Conservation (phyloP, 345 rosid species). For the Salix viminalis region DNA sequence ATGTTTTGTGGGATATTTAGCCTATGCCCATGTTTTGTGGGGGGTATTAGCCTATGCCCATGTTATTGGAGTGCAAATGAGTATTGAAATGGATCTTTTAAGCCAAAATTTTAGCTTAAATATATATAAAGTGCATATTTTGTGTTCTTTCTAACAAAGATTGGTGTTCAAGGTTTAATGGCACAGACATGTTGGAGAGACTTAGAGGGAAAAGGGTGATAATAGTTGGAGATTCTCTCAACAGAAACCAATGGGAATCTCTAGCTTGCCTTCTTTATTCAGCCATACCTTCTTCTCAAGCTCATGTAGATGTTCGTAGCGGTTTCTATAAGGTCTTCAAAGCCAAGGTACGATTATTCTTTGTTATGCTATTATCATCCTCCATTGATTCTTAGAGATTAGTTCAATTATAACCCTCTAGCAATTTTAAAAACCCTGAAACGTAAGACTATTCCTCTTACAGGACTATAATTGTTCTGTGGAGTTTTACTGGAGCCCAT, state of each 20-base stretch:
- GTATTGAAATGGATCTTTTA: too few relatives aligned
- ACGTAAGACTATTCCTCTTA: neutral
- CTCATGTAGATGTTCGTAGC: constrained; percentile 13
- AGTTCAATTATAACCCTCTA: neutral
- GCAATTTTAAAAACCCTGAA: neutral
- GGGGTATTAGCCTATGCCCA: too few relatives aligned
- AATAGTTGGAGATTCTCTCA: constrained; percentile 53
- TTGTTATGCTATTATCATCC: neutral
- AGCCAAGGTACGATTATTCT: constrained; percentile 29
- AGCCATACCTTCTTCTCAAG: constrained; percentile 27
- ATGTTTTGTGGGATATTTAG: too few relatives aligned
- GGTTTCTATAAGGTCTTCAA: constrained; percentile 28
- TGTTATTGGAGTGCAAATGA: too few relatives aligned
- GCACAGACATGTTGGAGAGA: constrained; percentile 41
- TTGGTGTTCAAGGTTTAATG: constrained; percentile 35
- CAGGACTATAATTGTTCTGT: constrained; percentile 47
- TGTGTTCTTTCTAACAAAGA: neutral
- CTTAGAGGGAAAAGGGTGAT: constrained; percentile 49
- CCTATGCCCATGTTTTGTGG: neutral
- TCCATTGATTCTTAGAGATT: neutral
- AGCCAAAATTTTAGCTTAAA: neutral
- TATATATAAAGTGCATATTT: neutral
- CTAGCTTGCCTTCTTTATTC: constrained; percentile 53
- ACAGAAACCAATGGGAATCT: constrained; percentile 58
- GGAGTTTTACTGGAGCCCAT: constrained; percentile 49